Conservation (phyloP, 805 yeast species). For the Hyphopichia homilentoma region DNA sequence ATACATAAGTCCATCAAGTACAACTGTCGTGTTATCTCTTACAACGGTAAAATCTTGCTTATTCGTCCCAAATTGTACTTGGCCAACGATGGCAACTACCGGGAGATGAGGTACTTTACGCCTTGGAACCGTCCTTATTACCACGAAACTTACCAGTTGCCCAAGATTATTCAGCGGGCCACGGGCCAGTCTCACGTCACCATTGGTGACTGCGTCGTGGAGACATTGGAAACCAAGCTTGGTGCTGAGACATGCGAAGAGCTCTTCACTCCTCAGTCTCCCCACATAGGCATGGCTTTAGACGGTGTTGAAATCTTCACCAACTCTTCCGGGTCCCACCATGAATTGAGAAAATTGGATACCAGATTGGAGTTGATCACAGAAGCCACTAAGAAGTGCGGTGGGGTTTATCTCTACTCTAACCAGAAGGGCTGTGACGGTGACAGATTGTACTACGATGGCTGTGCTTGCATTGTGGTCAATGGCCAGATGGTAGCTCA, state of each 20-base stretch:
- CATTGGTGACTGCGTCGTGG: conserved; percentile 88
- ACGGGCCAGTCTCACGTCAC: conserved; percentile 66
- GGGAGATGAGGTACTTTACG: conserved; percentile 96
- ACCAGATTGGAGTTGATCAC: conserved; percentile 79
- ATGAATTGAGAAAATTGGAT: conserved; percentile 86
- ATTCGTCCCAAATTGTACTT: conserved; percentile 91
- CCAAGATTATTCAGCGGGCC: conserved; percentile 59
- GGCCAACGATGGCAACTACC: conserved; percentile 96
- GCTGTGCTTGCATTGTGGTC: conserved; percentile 90
- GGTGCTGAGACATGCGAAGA: conserved; percentile 99
- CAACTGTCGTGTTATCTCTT: conserved; percentile 84
- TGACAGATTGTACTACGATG: conserved; percentile 93
- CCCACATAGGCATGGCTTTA: conserved; percentile 85
- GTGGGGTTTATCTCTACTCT: conserved; percentile 90
- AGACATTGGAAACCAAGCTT: conserved; percentile 78
- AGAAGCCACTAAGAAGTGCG: conserved; percentile 94
- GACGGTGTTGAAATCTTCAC: conserved; percentile 98
- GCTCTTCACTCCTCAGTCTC: conserved; percentile 92
- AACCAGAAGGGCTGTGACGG: conserved; percentile 99
- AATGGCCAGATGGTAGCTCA: conserved; percentile 93
- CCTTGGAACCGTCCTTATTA: conserved; percentile 85
- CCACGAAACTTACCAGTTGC: conserved; percentile 71
- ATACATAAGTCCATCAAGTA: conserved; percentile 83
- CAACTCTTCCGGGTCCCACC: conserved; percentile 97
- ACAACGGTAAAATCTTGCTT: conserved; percentile 72